Conservation (phyloP, 805 yeast genomes). For the Candida pini region DNA sequence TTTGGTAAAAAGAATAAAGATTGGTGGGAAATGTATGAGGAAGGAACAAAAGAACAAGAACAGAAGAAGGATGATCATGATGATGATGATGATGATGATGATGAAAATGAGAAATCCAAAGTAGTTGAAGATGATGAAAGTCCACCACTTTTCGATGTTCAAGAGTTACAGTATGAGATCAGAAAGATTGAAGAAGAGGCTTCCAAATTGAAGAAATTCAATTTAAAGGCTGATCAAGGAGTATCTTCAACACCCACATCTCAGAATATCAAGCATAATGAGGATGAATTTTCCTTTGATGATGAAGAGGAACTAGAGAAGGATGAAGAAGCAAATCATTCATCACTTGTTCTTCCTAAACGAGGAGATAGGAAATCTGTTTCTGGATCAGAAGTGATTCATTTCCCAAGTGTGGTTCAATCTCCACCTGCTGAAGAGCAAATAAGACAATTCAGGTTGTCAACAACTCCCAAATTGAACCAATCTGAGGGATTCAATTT, state of each 20-base stretch:
- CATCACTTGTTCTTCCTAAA: background rate
- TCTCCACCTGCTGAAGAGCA: background rate
- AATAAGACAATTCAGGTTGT: background rate
- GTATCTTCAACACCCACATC: too few relatives aligned
- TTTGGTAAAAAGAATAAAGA: constrained; percentile 44
- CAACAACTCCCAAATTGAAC: background rate
- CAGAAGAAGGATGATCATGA: constrained; percentile 16
- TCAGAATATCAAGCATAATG: too few relatives aligned
- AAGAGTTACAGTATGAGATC: constrained; percentile 38
- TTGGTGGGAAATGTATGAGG: constrained; percentile 54
- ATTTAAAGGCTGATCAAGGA: too few relatives aligned
- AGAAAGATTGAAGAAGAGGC: constrained; percentile 38
- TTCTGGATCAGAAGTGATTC: too few relatives aligned
- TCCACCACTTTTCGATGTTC: constrained; percentile 39
- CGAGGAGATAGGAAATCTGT: background rate
- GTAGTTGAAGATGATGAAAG: constrained; percentile 19
- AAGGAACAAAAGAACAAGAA: constrained; percentile 29
- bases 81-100: background rate
- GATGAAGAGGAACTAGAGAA: background rate
- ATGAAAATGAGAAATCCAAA: constrained; percentile 21
- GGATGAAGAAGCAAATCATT: background rate
- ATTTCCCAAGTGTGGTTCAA: background rate
- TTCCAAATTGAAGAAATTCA: constrained; percentile 15
- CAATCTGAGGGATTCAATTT: background rate
- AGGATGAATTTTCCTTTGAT: constrained; percentile 1